Evolutionary conservation across 2,329 filamentous ascomycete species (phyloP), one percentile per base, ranked within the genome.

Genomic region (Chrysoporthe austroafricana): DNA sequence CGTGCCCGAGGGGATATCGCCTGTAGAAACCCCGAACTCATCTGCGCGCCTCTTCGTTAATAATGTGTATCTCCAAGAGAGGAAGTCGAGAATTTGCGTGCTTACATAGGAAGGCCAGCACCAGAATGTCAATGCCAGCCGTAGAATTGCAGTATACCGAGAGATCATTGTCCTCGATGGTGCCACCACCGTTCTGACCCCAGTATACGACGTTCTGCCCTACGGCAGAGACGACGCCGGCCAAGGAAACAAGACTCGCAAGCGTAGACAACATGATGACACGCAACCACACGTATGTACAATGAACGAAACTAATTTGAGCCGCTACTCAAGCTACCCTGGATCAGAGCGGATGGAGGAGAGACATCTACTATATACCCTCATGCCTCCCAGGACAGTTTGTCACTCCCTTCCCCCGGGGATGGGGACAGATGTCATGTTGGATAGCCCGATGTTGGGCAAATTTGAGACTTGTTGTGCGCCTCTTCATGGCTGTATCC

Each of bases 71-170:
- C 16, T 32, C 32, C 16, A 34, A 26, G 16, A 57, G 8, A 1
- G 5, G 16, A 14, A 3, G 11, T n/a, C 2, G 36, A 7, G 3
- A 8, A 76, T 74, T 76, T 34, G 79, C 78, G 64, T 73, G 83
- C 42, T 76, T 63, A 71, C 79, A 81, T 7, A 83, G 69, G 70
- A 83, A 83, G 21, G 80, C 74, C 7, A 83, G 74, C 1, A 82
- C 79, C 44, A 83, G 72, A 50, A 83, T 77, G 69, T 83, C 79
- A 58, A 83, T 78, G 16, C 79, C 80, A 1, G 79, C 69, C 9
- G 73, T 72, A 0, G 74, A 68, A 13, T 73, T 76, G 69, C 80
- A 82, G 73, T 82, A 82, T 5, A 73, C 64, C 56, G 74, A 72
- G 62, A 80, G 74, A 69, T 80, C 76, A 52, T 78, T 78, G 70